Base-by-base conservation (phyloP, 768 basidiomycete species). In the Kwoniella sp. region DNA sequence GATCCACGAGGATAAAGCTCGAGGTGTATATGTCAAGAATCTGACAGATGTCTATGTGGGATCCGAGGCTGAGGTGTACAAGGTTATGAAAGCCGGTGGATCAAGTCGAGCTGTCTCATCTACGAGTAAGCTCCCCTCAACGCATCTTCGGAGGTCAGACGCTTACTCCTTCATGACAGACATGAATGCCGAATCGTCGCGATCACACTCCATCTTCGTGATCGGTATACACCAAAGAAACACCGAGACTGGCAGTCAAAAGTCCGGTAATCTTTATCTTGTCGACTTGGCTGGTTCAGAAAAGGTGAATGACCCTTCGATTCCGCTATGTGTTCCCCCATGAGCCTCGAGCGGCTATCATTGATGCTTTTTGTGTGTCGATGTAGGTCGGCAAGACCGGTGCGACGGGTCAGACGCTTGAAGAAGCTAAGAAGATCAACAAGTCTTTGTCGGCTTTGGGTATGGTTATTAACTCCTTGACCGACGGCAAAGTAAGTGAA, bases 371-470 rank as follows among this genome's bases (percentile, higher is more conserved):
- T n/a, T n/a, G n/a, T n/a, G n/a, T 26, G 25, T 30, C 23, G 13
- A 48, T n/a, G 2, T 45, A 80, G 76, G 78, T 99, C 62, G 95
- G 95, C 54, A 99, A 99, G 85, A 99, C 96, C 47, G 96, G 96
- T 22, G 96, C 96, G 56, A 97, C 94, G 1, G 96, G 96, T 1
- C 97, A 99, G 81, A 99, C 96, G 26, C 83, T 99, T 8, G 96
- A 99, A 81, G 96, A 99, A 82, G 96, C 96, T 15, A 99, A 99
- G 88, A 99, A 99, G 86, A 99, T 99, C 83, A 99, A 99, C 84
- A 99, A 99, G 82, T 93, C 91, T 29, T 83, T 99, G 28, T 95
- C 93, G 20, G 96, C 96, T 12, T 86, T 99, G 68, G 96, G 96
- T 38, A 98, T 98, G 93, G 96, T 99, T 76, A 99, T 99, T 78